Evolutionary conservation across 176 grass and related monocot species (phyloP).

Genomic region (Eleusine coracana): DNA sequence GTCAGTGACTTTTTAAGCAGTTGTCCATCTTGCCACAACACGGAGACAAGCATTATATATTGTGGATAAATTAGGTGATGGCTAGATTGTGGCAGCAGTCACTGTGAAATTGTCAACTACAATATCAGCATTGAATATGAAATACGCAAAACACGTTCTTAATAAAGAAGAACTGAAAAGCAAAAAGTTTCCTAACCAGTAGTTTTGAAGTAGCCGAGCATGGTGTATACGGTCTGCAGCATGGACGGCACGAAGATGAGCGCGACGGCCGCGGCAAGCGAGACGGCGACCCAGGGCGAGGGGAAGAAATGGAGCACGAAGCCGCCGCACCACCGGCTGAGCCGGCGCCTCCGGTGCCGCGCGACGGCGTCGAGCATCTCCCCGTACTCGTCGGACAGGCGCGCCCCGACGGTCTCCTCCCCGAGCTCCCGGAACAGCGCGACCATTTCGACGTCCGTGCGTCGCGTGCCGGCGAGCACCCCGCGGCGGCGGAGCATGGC

Average conservation of each 20-base stretch:
- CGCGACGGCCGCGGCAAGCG: slow-evolving; percentile 26
- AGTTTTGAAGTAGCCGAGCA: slow-evolving; percentile 27
- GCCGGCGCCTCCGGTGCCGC: neutral
- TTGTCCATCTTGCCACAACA: too few relatives aligned
- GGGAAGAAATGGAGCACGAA: slow-evolving; percentile 58
- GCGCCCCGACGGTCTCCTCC: slow-evolving; percentile 32
- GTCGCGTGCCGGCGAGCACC: slow-evolving; percentile 21
- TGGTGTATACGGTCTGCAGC: slow-evolving; percentile 57
- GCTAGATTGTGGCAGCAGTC: too few relatives aligned
- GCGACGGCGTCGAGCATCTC: slow-evolving; percentile 22
- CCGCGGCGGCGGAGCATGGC: slow-evolving; percentile 47
- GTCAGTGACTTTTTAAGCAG: too few relatives aligned
- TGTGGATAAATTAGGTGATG: too few relatives aligned
- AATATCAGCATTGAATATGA: too few relatives aligned
- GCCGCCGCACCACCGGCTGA: slow-evolving; percentile 38
- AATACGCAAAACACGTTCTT: too few relatives aligned
- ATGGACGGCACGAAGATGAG: slow-evolving; percentile 48
- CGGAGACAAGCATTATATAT: too few relatives aligned
- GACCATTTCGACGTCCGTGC: slow-evolving; percentile 34
- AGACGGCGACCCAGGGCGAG: slow-evolving; percentile 55
- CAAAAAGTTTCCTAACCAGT: neutral
- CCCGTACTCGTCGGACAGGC: slow-evolving; percentile 37
- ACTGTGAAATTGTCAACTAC: too few relatives aligned
- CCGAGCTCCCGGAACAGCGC: slow-evolving; percentile 46
- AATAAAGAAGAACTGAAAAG: neutral